A percentile compares a stretch with the other conserved stretches of the same genome.
Conservation (phyloP, 164 flowering plant genomes). For the Vitis rotundifolia region DNA sequence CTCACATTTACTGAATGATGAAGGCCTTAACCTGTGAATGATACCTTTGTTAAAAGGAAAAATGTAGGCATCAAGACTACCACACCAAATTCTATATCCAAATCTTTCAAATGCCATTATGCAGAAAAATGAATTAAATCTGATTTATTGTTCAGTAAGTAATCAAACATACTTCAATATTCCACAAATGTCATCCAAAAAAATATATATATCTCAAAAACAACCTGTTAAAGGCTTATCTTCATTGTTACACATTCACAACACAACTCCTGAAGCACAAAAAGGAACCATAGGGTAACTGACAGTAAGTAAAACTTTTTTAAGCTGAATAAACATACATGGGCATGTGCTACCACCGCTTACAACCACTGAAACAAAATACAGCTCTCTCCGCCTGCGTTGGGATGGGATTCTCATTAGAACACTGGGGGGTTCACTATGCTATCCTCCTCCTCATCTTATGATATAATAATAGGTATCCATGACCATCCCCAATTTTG, state of each 20-base stretch:
- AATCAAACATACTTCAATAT: neutral
- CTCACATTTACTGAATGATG: too few relatives aligned
- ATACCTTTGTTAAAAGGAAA: too few relatives aligned
- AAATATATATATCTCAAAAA: neutral
- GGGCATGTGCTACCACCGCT: neutral
- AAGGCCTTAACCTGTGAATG: too few relatives aligned
- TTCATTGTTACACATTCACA: constrained; percentile 14
- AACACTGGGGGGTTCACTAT: too few relatives aligned
- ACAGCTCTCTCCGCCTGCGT: neutral
- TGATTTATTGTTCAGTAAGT: neutral
- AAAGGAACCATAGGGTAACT: neutral
- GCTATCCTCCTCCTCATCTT: too few relatives aligned
- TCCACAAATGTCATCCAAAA: neutral
- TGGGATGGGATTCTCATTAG: neutral
- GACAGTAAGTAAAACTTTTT: neutral
- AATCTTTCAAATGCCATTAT: too few relatives aligned
- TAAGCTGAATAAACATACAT: constrained; percentile 2
- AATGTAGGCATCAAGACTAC: too few relatives aligned
- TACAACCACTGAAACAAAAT: neutral
- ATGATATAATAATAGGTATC: too few relatives aligned
- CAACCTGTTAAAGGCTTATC: constrained; percentile 11
- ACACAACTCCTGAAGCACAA: neutral
- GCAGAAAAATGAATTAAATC: neutral
- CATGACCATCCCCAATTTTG: too few relatives aligned
- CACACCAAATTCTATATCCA: too few relatives aligned